phyloP scores from a whole-genome alignment of 768 basidiomycete genomes.

The Boletus rubroflammeus region DNA sequence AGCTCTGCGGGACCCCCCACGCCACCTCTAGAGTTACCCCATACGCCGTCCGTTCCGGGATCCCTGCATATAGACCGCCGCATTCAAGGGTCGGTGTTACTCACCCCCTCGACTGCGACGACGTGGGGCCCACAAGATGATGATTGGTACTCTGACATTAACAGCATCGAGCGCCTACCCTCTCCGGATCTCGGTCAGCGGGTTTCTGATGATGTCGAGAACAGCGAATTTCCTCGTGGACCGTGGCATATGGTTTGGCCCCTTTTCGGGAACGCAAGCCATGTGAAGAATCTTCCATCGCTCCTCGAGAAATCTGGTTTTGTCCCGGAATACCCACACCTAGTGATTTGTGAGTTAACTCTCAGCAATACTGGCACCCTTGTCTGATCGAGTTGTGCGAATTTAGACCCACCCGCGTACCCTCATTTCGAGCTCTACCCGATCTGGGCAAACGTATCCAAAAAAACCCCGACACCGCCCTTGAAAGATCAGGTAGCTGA shows the following conservation, averaged over 20 bases:
- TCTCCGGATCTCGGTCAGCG: constrained; percentile 60
- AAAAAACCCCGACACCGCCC: no score
- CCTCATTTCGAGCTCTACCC: constrained; percentile 36
- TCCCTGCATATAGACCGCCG: constrained; percentile 59
- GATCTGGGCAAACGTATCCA: neutral
- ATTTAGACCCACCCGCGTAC: constrained; percentile 23
- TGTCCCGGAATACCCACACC: constrained; percentile 20
- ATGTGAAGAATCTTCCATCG: neutral
- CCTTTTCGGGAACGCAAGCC: neutral
- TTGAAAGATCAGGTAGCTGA: neutral
- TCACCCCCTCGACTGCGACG: constrained; percentile 43
- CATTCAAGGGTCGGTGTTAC: constrained; percentile 51
- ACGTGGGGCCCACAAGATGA: constrained; percentile 56
- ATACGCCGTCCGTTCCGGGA: constrained; percentile 37
- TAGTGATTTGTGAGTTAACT: constrained; percentile 28
- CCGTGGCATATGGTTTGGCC: constrained; percentile 16
- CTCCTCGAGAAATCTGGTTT: neutral
- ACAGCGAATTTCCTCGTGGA: constrained; percentile 21
- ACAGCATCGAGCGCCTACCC: constrained; percentile 39
- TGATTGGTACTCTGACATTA: constrained; percentile 32
- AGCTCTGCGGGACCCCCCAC: constrained; percentile 64
- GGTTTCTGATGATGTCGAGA: constrained; percentile 51
- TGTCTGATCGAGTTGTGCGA: constrained; percentile 2
- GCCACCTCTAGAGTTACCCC: constrained; percentile 37
- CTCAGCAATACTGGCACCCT: neutral